phyloP scores from a whole-genome alignment of 139 green algal species.

The Medakamo hakoo region DNA sequence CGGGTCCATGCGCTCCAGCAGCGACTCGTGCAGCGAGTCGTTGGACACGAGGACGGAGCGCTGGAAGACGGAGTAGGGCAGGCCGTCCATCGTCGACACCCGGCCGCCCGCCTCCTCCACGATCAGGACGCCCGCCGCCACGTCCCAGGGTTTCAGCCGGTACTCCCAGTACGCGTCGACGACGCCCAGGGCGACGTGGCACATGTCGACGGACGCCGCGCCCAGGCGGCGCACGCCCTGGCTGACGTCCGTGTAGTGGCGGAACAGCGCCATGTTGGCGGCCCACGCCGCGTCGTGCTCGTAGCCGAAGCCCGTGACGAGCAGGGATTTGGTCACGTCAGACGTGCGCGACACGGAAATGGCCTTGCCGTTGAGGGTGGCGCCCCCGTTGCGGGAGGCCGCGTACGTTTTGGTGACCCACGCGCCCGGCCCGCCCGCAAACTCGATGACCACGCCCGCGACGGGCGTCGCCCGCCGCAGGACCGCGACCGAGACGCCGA shows the following conservation, averaged over 20 bases:
- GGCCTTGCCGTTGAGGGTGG: constrained; percentile 52
- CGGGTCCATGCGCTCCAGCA: constrained; percentile 21
- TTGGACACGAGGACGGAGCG: constrained; percentile 35
- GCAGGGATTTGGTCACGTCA: constrained; percentile 21
- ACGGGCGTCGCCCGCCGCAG: constrained; percentile 36
- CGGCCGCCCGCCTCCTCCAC: constrained; percentile 50
- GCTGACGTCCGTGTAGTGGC: constrained; percentile 67
- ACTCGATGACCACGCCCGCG: constrained; percentile 33
- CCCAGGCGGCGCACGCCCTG: constrained; percentile 66
- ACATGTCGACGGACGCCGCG: constrained; percentile 78
- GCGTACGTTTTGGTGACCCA: constrained; percentile 67
- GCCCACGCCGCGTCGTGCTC: constrained; percentile 66
- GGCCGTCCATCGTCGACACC: constrained; percentile 59
- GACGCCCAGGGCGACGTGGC: constrained; percentile 64
- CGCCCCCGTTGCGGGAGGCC: constrained; percentile 41
- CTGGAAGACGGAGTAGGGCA: constrained; percentile 49
- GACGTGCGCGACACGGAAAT: constrained; percentile 17
- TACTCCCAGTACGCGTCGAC: constrained; percentile 62
- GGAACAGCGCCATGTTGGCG: constrained; percentile 77
- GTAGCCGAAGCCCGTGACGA: constrained; percentile 79
- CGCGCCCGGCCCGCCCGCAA: constrained; percentile 27
- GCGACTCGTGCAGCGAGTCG: constrained; percentile 24
- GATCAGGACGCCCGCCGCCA: constrained; percentile 46
- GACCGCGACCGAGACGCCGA: constrained; percentile 55
- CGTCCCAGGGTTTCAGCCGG: constrained; percentile 53